Evolutionary conservation across 2,329 filamentous ascomycete species (phyloP), one percentile per base, ranked within the genome.

Genomic region (Cercospora sojina): DNA sequence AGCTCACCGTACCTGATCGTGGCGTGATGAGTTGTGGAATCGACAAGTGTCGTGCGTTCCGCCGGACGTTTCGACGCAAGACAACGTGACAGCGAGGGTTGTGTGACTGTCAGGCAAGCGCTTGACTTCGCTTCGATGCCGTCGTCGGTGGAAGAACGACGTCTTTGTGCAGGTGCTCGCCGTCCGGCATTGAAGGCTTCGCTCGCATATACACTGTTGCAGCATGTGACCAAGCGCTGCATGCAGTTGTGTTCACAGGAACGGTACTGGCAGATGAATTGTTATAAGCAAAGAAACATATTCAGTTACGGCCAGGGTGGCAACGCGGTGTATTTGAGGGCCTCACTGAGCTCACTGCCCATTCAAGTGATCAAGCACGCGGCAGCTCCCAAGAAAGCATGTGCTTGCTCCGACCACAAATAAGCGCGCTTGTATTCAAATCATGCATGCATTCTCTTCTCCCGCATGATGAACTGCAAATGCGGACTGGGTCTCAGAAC

Each of bases 1-100:
- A 59, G 18, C 43, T 49, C 43, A 23, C 20, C 43, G 43, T 27
- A 23, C 57, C 35, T 61, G 59, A 51, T 61, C 25, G 59, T 61
- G 59, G 59, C 25, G 38, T 51, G 43, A 32, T 35, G 4, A 49
- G 20, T 49, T 6, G 10, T 49, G 43, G 9, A 6, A 23, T 20
- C n/a, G 41, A 47, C 18, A 7, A 10, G 18, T 47, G 41, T 18
- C n/a, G 10, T 23, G 43, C 20, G 18, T 23, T 20, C 43, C 18
- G 43, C 43, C 18, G 20, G 43, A 12, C 10, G 20, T 23, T 1
- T 35, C 3, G 27, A 58, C 27, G 12, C 6, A 47, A 23, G 18
- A 18, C 2, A 49, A 25, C 43, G 43, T 49, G 43, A 49, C 43
- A 49, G 43, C 43, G 43, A 49, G 18, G 13, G 35, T 43, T 59